These are phyloP conservation scores for Populus simonii DNA, from an alignment of 345 rosid genomes.

Conservation along the genomic window DNA sequence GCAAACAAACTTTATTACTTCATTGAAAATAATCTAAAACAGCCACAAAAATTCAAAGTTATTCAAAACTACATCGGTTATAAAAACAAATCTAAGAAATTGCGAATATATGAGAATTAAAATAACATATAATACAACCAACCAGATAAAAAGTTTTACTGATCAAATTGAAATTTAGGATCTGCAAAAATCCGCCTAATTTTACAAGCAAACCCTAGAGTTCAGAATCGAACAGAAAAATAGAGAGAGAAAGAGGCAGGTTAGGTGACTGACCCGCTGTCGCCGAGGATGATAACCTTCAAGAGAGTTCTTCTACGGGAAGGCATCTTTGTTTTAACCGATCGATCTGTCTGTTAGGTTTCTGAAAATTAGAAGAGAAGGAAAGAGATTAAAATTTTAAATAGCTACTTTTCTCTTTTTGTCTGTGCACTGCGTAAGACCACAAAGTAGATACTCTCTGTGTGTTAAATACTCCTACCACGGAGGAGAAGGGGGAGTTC, in stretches of 20 bases:
- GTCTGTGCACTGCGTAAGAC: background rate
- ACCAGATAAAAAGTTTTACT: background rate
- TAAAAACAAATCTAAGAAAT: background rate
- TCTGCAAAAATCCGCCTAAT: conserved; percentile 9
- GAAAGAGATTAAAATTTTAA: background rate
- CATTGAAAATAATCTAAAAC: background rate
- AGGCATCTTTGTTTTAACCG: conserved; percentile 13
- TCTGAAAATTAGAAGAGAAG: background rate
- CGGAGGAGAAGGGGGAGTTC: background rate
- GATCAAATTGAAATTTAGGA: background rate
- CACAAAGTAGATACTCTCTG: background rate
- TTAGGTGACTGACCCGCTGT: conserved; percentile 25
- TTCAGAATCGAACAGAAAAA: background rate
- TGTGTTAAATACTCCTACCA: background rate
- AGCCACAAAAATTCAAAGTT: background rate
- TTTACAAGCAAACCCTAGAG: background rate
- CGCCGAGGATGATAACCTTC: conserved; percentile 36
- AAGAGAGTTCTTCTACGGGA: conserved; percentile 31
- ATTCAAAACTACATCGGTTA: background rate
- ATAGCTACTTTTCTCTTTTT: background rate
- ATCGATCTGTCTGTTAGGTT: background rate
- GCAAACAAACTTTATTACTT: background rate
- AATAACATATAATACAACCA: background rate
- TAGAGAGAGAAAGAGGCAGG: background rate
- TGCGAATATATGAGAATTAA: background rate